These are phyloP conservation scores for Discostella stelligera DNA, from an alignment of 352 stramenopile genomes.

Conservation along the genomic window DNA sequence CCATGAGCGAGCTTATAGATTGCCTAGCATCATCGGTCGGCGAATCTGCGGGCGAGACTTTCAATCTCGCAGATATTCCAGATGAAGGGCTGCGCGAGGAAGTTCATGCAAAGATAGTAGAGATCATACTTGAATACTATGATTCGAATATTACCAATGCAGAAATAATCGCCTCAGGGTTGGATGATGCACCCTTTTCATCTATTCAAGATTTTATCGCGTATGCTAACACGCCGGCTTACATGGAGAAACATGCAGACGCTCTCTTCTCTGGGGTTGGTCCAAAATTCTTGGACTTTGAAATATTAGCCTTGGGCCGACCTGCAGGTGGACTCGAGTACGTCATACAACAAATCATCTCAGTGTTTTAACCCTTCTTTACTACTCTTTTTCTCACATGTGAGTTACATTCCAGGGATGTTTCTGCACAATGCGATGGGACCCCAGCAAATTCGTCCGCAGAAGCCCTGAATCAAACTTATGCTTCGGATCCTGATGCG, in stretches of 20 bases:
- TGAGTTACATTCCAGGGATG: not conserved
- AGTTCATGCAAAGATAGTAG: not conserved
- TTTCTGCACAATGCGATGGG: constrained; percentile 26
- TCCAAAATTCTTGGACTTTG: too few relatives aligned
- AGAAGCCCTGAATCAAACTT: constrained; percentile 7
- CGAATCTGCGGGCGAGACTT: not conserved
- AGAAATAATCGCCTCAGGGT: not conserved
- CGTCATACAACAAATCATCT: too few relatives aligned
- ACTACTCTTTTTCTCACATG: too few relatives aligned
- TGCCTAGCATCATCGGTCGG: not conserved
- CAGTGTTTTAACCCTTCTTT: too few relatives aligned
- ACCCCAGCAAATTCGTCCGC: not conserved
- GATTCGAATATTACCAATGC: not conserved
- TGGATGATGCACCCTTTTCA: not conserved
- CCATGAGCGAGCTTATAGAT: too few relatives aligned
- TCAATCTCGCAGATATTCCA: constrained; percentile 15
- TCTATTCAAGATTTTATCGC: not conserved
- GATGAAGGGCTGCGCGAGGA: constrained; percentile 1
- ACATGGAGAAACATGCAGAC: too few relatives aligned
- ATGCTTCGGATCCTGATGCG: too few relatives aligned
- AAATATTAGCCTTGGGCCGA: too few relatives aligned
- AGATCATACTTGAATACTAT: not conserved
- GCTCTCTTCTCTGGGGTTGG: too few relatives aligned
- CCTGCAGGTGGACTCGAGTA: too few relatives aligned
- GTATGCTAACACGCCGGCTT: not conserved